A percentile compares a stretch with the other conserved stretches of the same genome.
These are phyloP conservation scores for Ephemerocybe angulata DNA, from an alignment of 768 basidiomycete genomes.

Conservation along the genomic window DNA sequence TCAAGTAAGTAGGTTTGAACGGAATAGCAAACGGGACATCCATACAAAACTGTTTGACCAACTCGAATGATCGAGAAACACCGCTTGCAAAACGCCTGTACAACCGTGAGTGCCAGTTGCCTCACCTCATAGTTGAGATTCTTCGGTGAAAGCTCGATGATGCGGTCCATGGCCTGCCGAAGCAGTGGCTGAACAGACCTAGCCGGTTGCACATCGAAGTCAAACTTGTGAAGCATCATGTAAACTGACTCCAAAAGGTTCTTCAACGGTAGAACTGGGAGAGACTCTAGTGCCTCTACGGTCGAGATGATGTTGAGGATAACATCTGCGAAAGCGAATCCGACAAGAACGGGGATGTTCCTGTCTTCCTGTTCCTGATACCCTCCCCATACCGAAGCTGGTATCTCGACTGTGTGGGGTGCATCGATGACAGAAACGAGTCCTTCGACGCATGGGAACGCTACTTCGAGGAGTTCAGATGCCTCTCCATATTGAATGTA, in stretches of 20 bases:
- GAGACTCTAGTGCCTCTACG: constrained; percentile 36
- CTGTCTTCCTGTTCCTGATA: constrained; percentile 42
- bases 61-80: constrained; percentile 51
- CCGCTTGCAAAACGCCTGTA: constrained; percentile 59
- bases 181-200: constrained; percentile 39
- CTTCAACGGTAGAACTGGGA: constrained; percentile 59
- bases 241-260: constrained; percentile 60
- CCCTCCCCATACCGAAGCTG: constrained; percentile 39
- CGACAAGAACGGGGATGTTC: constrained; percentile 46
- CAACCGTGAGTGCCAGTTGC: constrained; percentile 58
- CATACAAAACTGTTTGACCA: constrained; percentile 36
- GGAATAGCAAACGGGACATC: background rate
- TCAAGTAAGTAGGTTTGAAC: background rate
- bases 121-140: constrained; percentile 66
- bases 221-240: constrained; percentile 70
- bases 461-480: constrained; percentile 35
- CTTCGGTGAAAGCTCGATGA: constrained; percentile 47
- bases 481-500: constrained; percentile 53
- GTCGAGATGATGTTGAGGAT: constrained; percentile 49
- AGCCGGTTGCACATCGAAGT: constrained; percentile 49
- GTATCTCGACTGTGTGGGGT: constrained; percentile 42
- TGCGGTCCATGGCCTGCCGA: constrained; percentile 48
- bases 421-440: constrained; percentile 61
- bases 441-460: constrained; percentile 56
- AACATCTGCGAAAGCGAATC: constrained; percentile 62